These are phyloP conservation scores for Rhodamnia argentea DNA, from an alignment of 345 rosid species.

Conservation along the genomic window DNA sequence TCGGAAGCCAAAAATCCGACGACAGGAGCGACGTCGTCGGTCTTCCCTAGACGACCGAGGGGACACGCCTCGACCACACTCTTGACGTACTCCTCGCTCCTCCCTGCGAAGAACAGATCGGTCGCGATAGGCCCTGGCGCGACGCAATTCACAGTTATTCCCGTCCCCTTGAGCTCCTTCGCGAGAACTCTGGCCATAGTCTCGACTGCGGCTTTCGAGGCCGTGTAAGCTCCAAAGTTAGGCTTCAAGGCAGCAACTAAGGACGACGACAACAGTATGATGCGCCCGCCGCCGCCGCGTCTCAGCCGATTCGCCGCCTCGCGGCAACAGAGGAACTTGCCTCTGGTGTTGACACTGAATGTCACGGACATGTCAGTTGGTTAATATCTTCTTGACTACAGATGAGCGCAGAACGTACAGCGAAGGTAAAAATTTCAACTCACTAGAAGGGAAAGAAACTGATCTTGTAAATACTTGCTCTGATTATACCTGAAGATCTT, in stretches of 20 bases:
- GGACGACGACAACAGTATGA: conserved; percentile 16
- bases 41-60: conserved; percentile 12
- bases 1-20: conserved; percentile 28
- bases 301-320: conserved; percentile 18
- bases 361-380: background rate
- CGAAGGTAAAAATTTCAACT: background rate
- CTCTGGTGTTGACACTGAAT: conserved; percentile 16
- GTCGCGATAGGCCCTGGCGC: conserved; percentile 31
- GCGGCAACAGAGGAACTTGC: conserved; percentile 23
- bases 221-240: conserved; percentile 12
- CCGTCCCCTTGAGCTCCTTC: conserved; percentile 26
- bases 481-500: conserved; percentile 2
- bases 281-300: conserved; percentile 19
- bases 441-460: background rate
- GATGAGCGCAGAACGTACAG: background rate
- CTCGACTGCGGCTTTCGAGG: conserved; percentile 32
- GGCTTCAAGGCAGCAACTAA: conserved; percentile 7
- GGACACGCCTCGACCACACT: conserved; percentile 7
- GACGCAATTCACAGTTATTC: conserved; percentile 25
- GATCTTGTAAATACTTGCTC: background rate
- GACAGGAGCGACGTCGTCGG: conserved; percentile 11
- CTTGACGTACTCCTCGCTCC: conserved; percentile 9
- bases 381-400: background rate
- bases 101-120: conserved; percentile 18
- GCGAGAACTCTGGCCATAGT: conserved; percentile 17